phyloP scores from a whole-genome alignment of 2,329 filamentous ascomycete genomes.

The Dothiorella sarmentorum region DNA sequence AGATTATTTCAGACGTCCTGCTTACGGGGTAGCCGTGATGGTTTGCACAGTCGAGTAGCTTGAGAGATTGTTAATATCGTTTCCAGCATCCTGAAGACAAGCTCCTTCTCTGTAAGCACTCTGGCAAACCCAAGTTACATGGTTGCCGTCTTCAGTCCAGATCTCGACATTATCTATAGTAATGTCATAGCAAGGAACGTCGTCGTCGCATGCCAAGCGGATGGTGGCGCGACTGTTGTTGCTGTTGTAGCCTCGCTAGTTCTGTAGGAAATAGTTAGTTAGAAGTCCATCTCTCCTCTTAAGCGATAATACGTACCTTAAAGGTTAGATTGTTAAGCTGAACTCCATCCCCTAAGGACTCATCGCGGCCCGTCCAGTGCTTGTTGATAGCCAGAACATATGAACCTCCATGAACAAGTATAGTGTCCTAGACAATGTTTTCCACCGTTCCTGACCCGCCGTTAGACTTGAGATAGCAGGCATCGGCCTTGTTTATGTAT shows the following conservation, averaged over 20 bases:
- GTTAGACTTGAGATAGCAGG: slow-evolving; percentile 8
- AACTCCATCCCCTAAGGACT: background rate
- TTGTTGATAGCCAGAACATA: background rate
- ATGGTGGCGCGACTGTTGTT: background rate
- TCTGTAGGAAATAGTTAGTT: background rate
- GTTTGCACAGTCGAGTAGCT: background rate
- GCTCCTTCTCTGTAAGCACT: background rate
- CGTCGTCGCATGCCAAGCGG: background rate
- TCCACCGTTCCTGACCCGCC: background rate
- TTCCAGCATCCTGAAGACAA: background rate
- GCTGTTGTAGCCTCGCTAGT: background rate
- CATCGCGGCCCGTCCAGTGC: background rate
- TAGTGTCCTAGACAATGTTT: background rate
- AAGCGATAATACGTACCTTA: background rate
- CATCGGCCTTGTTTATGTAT: slow-evolving; percentile 20
- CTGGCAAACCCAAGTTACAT: background rate
- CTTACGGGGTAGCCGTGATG: background rate
- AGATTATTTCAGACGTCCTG: no score
- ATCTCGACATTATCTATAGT: background rate
- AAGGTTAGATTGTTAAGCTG: background rate
- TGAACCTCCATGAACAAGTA: background rate
- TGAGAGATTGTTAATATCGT: background rate
- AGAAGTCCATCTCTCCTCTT: background rate
- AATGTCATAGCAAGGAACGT: slow-evolving; percentile 2
- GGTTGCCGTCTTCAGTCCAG: background rate